phyloP scores from a whole-genome alignment of 148 eudicot species.

The Persicaria tinctoria region DNA sequence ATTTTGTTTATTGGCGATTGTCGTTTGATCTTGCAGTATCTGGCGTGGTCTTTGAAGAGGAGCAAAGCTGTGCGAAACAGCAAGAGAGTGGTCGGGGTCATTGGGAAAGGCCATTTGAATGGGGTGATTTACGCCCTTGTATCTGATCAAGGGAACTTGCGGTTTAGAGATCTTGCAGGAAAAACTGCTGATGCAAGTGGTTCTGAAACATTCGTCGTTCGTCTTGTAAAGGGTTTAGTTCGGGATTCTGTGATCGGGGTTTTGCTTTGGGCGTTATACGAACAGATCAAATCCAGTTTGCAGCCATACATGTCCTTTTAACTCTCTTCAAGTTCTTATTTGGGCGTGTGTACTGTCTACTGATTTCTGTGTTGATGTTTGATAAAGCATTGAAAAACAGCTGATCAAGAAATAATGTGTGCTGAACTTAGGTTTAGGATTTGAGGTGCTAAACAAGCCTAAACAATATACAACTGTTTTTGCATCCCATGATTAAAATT shows the following conservation, averaged over 20 bases:
- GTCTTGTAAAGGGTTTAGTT: slow-evolving; percentile 38
- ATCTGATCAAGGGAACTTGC: slow-evolving; percentile 72
- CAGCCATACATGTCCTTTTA: background rate
- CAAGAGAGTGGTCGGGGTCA: slow-evolving; percentile 86
- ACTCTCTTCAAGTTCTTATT: background rate
- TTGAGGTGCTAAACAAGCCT: too few relatives aligned
- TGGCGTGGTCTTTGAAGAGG: slow-evolving; percentile 95
- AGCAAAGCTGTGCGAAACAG: slow-evolving; percentile 87
- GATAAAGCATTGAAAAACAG: too few relatives aligned
- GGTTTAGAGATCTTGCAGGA: slow-evolving; percentile 76
- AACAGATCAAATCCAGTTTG: slow-evolving; percentile 31
- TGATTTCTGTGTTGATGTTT: too few relatives aligned
- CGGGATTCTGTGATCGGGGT: slow-evolving; percentile 77
- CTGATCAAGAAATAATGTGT: too few relatives aligned
- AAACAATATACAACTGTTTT: too few relatives aligned
- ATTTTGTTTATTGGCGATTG: too few relatives aligned
- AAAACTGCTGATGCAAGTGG: slow-evolving; percentile 25
- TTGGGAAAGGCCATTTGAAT: slow-evolving; percentile 87
- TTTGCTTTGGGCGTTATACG: slow-evolving; percentile 64
- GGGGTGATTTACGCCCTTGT: slow-evolving; percentile 84
- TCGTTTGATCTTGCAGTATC: slow-evolving; percentile 37
- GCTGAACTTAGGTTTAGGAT: too few relatives aligned
- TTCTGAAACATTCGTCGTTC: slow-evolving; percentile 39
- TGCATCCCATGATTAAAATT: too few relatives aligned
- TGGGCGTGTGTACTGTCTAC: too few relatives aligned